Evolutionary conservation across 768 basidiomycete genomes (phyloP).

Genomic region (Trametes elegans): DNA sequence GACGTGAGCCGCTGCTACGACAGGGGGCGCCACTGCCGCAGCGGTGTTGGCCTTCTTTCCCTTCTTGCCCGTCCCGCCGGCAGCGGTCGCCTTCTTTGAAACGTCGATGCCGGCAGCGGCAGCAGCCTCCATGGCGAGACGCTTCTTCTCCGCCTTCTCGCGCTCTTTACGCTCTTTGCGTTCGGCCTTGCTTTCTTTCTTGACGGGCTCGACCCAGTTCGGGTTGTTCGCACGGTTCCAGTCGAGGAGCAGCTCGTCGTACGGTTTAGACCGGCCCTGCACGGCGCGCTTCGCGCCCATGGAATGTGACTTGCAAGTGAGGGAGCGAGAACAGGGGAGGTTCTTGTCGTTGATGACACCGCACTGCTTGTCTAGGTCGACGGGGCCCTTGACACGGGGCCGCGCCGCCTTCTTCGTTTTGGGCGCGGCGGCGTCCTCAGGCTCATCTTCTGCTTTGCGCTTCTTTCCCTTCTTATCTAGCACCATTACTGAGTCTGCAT

Average conservation of each 20-base stretch:
- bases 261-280: conserved; percentile 75
- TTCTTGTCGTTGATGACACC: conserved; percentile 97
- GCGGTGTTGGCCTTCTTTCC: conserved; percentile 54
- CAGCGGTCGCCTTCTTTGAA: conserved; percentile 39
- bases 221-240: conserved; percentile 90
- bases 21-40: conserved; percentile 38
- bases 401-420: conserved; percentile 80
- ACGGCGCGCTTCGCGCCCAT: conserved; percentile 97
- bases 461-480: conserved; percentile 63
- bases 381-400: conserved; percentile 78
- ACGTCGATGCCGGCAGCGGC: conserved; percentile 54
- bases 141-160: conserved; percentile 83
- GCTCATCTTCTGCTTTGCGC: conserved; percentile 77
- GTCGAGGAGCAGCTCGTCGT: conserved; percentile 86
- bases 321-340: conserved; percentile 87
- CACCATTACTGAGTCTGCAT: not conserved
- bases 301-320: conserved; percentile 97
- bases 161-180: conserved; percentile 81
- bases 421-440: conserved; percentile 60
- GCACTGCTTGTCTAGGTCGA: conserved; percentile 90
- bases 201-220: conserved; percentile 85
- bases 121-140: conserved; percentile 66
- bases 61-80: conserved; percentile 49
- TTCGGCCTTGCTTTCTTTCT: conserved; percentile 83
- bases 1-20: conserved; percentile 44